Evolutionary conservation across 225 moss, liverwort and hornwort species (phyloP), one percentile per base, ranked within the genome.

Genomic region (Pseudoscleropodium purum): DNA sequence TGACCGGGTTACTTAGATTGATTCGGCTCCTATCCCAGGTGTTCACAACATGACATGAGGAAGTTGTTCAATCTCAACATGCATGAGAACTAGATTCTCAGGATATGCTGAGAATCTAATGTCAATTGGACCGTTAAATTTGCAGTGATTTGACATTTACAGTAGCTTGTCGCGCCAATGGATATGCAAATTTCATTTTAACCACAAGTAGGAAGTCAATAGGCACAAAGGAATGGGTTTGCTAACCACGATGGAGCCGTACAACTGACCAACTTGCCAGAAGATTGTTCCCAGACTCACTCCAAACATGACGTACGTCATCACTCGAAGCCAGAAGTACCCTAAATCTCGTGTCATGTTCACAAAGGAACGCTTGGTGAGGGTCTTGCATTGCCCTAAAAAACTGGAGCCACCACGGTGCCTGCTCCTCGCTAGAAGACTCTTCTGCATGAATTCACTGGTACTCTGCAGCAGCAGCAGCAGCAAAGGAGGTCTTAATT

Each of bases 321-420:
- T 49, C 64, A 95, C 89, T 47, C 93, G 93, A 61, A 95, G 95
- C 95, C 95, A 95, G 90, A 92, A 95, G 89, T 95, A 95, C 26
- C 93, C 93, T 27, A 92, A 90, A 67, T 95, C 95, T 70, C 91
- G 88, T 15, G 85, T 91, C 95, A 95, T 95, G 90, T 95, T 93
- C 91, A 93, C 85, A 15, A 93, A 93, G 8, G 95, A 95, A 36
- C 93, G 92, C 85, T n/a, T 79, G 10, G 93, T 92, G 84, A 95
- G 93, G 9, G 90, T 92, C 70, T 74, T 16, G 84, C 90, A 87
- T 89, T 94, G 94, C 67, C 78, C 82, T 33, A 85, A 19, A 41
- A 92, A 93, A 72, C 92, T 93, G 34, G 92, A 20, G 66, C 84
- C 87, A 49, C 73, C 94, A 57, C 54, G 57, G 45, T 68, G 76